These are phyloP conservation scores for Fusarium incarnatum DNA, from an alignment of 2,329 filamentous ascomycete species.

Conservation along the genomic window DNA sequence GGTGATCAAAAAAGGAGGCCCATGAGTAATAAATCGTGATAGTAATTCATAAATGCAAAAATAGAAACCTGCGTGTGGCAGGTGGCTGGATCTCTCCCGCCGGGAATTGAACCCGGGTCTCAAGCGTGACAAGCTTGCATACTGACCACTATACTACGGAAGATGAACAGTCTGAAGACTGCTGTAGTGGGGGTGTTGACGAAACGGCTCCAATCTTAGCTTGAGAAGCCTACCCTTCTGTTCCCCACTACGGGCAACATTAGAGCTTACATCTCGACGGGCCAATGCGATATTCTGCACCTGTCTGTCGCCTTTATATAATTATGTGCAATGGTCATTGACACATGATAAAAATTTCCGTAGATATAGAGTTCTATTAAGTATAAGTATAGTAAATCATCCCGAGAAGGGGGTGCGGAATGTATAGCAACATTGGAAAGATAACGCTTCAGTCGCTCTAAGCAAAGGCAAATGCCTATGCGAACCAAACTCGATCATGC, in stretches of 20 bases:
- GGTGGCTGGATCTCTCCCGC: conserved; percentile 29
- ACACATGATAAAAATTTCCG: too few species aligned
- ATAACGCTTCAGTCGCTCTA: neutral
- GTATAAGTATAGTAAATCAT: neutral
- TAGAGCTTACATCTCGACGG: neutral
- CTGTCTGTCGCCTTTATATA: neutral
- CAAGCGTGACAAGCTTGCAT: conserved; percentile 27
- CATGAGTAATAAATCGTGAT: accelerated
- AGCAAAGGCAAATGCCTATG: neutral
- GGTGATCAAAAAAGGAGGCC: neutral
- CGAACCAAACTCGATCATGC: neutral
- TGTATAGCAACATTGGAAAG: neutral
- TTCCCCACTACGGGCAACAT: neutral
- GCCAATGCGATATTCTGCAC: neutral
- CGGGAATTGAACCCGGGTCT: conserved; percentile 25
- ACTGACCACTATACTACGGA: conserved; percentile 32
- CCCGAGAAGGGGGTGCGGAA: neutral
- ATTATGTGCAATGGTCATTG: neutral
- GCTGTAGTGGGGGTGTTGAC: conserved; percentile 22
- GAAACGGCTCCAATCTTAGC: neutral
- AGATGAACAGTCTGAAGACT: conserved; percentile 12
- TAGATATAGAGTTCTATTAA: neutral
- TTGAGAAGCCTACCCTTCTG: accelerated
- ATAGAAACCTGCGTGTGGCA: conserved; percentile 13
- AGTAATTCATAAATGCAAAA: neutral